Percentiles rank a stretch among this genome's conserved stretches.
Conservation (phyloP, 495 filamentous ascomycete genomes). For the Staphylotrichum longicolle region DNA sequence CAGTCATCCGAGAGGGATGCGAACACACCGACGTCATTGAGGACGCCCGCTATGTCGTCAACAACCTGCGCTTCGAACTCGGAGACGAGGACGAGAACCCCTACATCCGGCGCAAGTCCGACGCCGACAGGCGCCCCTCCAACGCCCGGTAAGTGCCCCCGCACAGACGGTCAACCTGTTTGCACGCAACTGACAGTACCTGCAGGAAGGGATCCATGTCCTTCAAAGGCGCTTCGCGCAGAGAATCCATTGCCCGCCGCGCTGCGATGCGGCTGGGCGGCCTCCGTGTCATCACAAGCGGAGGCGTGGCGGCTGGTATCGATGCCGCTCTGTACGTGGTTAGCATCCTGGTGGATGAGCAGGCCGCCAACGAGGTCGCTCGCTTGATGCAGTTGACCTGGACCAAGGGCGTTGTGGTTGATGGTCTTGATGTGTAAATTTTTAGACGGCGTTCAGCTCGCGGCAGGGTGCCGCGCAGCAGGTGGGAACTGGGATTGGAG, state of each 20-base stretch:
- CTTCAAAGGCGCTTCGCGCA: constrained; percentile 60
- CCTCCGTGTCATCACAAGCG: constrained; percentile 71
- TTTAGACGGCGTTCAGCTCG: constrained; percentile 18
- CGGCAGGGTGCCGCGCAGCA: constrained; percentile 8
- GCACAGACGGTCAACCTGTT: neutral
- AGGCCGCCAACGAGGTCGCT: constrained; percentile 65
- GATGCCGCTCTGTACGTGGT: constrained; percentile 79
- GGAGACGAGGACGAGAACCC: constrained; percentile 73
- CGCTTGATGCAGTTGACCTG: constrained; percentile 68
- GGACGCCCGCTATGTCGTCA: constrained; percentile 72
- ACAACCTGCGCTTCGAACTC: constrained; percentile 73
- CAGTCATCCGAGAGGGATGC: constrained; percentile 53
- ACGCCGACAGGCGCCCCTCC: constrained; percentile 57
- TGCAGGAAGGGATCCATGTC: constrained; percentile 66
- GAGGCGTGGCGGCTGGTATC: constrained; percentile 71
- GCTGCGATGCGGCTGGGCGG: constrained; percentile 65
- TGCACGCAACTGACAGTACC: constrained; percentile 9
- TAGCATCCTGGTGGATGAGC: constrained; percentile 65
- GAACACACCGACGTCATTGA: constrained; percentile 72
- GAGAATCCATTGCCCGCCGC: constrained; percentile 66
- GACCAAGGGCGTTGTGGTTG: constrained; percentile 67
- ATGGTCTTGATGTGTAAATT: constrained; percentile 69
- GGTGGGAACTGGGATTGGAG: neutral
- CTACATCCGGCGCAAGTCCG: constrained; percentile 65
- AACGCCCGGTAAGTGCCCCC: constrained; percentile 52